Conservation (phyloP, 495 filamentous ascomycete genomes). For the Aspergillus nidulans region DNA sequence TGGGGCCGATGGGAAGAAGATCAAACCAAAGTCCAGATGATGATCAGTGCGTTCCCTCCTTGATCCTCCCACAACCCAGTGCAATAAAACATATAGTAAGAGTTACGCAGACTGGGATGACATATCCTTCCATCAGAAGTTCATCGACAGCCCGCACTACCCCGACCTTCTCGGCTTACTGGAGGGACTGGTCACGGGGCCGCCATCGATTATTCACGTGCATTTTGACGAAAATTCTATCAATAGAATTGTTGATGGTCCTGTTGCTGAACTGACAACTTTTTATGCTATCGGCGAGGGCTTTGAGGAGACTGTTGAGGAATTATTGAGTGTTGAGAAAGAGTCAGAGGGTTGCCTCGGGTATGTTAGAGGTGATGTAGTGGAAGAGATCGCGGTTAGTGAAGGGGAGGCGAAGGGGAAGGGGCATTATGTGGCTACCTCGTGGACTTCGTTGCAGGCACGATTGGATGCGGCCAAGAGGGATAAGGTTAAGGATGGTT, state of each 20-base stretch:
- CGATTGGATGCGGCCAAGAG: not conserved
- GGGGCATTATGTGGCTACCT: not conserved
- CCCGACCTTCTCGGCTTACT: not conserved
- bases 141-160: not conserved
- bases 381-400: not conserved
- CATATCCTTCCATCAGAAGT: not conserved
- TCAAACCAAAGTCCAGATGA: not conserved
- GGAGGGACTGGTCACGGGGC: not conserved
- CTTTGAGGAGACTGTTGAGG: not conserved
- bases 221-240: not conserved
- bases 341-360: not conserved
- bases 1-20: slow-evolving; percentile 3
- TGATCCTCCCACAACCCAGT: not conserved
- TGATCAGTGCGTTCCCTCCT: not conserved
- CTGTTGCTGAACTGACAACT: not conserved
- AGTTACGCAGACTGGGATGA: not conserved
- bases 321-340: not conserved
- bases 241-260: not conserved
- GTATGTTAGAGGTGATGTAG: not conserved
- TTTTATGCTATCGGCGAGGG: not conserved
- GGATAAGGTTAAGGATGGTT: not conserved
- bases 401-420: not conserved
- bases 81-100: not conserved
- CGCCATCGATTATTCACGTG: not conserved
- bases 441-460: not conserved